Evolutionary conservation across 768 basidiomycete species (phyloP), one percentile per base, ranked within the genome.

Genomic region (Suillus fuscotomentosus): DNA sequence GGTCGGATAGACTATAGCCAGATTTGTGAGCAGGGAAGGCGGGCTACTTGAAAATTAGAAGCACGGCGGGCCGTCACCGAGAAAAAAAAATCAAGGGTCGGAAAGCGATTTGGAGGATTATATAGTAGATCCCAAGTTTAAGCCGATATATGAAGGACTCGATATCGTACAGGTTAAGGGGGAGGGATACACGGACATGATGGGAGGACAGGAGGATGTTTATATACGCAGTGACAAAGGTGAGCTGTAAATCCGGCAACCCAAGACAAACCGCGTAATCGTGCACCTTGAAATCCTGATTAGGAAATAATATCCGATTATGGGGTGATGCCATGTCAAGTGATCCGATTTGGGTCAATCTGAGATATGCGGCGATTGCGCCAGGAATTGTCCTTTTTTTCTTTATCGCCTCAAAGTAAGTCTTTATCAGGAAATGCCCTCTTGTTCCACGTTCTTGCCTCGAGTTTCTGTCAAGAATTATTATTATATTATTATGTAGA

Each of bases 211-310:
- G 61, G 48, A 53, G 64, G 15, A 63, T 60, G 51, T 43, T 63
- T 42, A 60, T 54, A 72, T 69, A 71, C 71, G 68, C 72, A 74
- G 65, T 71, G 66, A 72, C 69, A 73, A 75, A 73, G 70, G 68
- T 66, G 71, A 69, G 64, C 67, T 70, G 68, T 65, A 65, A 65
- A 62, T 55, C 74, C 66, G 71, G 67, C 64, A 67, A 66, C 63
- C 72, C 65, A 68, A 68, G 54, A 63, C 60, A 73, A 53, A 48
- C 64, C 74, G 65, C 69, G 73, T 70, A 73, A 76, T 48, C 50
- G 54, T 64, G 9, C 51, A 9, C 69, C 63, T 38, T 64, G 64
- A 70, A 65, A 39, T 53, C 67, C 53, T 56, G 65, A 67, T 70
- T 60, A 60, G 67, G 68, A 17, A 14, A 43, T 66, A 41, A 60